These are phyloP conservation scores for Hebeloma cylindrosporum DNA, from an alignment of 768 basidiomycete genomes.

Conservation along the genomic window DNA sequence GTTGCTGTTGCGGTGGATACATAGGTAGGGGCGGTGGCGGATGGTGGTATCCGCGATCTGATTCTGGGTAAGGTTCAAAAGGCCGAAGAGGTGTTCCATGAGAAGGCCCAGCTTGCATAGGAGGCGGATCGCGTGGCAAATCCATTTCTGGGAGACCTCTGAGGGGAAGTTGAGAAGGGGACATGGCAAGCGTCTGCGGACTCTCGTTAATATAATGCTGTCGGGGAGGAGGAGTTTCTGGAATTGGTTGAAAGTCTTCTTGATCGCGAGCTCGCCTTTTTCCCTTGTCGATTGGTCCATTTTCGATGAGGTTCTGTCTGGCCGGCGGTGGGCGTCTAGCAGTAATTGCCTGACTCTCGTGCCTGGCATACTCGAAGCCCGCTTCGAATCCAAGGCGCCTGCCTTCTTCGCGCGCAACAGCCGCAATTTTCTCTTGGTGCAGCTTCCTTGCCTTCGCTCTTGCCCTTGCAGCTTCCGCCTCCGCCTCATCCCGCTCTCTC, in stretches of 20 bases:
- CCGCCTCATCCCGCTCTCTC: constrained; percentile 56
- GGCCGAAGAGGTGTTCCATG: constrained; percentile 10
- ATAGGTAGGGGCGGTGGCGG: constrained; percentile 1
- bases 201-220: background rate
- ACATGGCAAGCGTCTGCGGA: constrained; percentile 13
- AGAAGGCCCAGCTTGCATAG: constrained; percentile 6
- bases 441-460: constrained; percentile 50
- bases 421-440: constrained; percentile 49
- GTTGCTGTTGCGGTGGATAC: constrained; percentile 7
- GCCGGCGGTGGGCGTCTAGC: too few relatives aligned
- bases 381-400: constrained; percentile 50
- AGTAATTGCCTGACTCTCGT: constrained; percentile 26
- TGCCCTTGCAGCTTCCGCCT: constrained; percentile 51
- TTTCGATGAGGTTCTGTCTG: too few relatives aligned
- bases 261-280: constrained; percentile 4
- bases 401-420: constrained; percentile 59
- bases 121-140: constrained; percentile 3
- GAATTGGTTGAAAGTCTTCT: constrained; percentile 10
- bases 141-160: constrained; percentile 8
- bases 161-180: constrained; percentile 18
- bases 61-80: constrained; percentile 3
- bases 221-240: constrained; percentile 3
- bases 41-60: constrained; percentile 1
- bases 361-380: constrained; percentile 42
- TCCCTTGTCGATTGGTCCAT: too few relatives aligned